phyloP scores from a whole-genome alignment of 345 rosid species.

The Fremontodendron californicum region DNA sequence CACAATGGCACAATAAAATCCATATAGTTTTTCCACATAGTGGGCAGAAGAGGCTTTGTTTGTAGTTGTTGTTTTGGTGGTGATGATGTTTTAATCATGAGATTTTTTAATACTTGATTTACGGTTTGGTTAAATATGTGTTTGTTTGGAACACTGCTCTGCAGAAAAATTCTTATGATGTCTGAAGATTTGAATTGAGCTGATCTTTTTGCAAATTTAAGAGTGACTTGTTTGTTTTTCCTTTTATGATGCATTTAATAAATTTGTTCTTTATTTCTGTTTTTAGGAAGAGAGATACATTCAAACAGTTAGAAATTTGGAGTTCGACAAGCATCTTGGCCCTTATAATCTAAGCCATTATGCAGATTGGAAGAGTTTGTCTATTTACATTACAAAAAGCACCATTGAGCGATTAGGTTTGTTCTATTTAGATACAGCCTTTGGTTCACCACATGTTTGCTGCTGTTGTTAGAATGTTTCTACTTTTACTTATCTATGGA shows the following conservation, averaged over 20 bases:
- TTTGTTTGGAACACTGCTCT: not conserved
- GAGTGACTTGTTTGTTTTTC: not conserved
- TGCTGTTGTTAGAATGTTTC: not conserved
- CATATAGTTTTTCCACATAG: not conserved
- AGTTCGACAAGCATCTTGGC: slow-evolving; percentile 79
- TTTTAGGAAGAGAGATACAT: slow-evolving; percentile 70
- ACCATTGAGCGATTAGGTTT: slow-evolving; percentile 64
- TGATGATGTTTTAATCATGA: not conserved
- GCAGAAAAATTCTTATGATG: not conserved
- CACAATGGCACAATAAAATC: not conserved
- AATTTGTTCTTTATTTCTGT: not conserved
- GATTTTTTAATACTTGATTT: not conserved
- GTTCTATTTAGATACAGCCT: not conserved
- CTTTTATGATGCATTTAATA: not conserved
- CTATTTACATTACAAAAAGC: slow-evolving; percentile 55
- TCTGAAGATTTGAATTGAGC: not conserved
- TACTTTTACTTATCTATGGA: slow-evolving; percentile 10
- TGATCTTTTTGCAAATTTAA: not conserved
- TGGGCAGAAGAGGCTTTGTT: not conserved
- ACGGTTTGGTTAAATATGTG: not conserved
- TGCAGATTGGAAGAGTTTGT: slow-evolving; percentile 71
- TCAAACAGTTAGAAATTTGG: slow-evolving; percentile 59
- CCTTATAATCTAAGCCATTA: slow-evolving; percentile 64
- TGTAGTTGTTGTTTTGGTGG: not conserved
- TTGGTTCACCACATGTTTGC: not conserved